Base-by-base conservation (phyloP, 2,329 filamentous ascomycete genomes). In the Fusarium aywerte region DNA sequence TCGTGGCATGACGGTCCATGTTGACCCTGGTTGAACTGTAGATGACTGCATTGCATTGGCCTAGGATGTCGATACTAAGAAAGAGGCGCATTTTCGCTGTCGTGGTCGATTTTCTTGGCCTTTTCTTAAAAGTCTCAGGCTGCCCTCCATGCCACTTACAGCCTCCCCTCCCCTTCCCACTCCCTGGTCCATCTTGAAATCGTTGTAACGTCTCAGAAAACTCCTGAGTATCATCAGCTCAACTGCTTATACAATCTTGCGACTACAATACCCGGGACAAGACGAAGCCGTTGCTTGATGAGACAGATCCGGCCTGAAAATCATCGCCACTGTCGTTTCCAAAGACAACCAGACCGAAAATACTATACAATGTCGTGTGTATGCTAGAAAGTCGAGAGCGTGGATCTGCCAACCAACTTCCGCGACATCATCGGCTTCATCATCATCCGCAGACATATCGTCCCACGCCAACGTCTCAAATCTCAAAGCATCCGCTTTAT, bases 281-380 rank as follows among this genome's bases (percentile, higher is more conserved):
- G 35, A 44, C 65, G 56, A 63, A 67, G 52, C 66, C 66, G 66
- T 25, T 42, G 39, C 47, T 40, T 48, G 60, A 65, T 66, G 71
- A 76, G 72, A 76, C 74, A 76, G 27, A 57, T 40, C 39, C 31
- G 39, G 58, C 57, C 57, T 49, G 60, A 39, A 38, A 51, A 62
- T 39, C 29, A 39, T 57, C 48, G 57, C 52, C 62, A 67, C 58
- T 23, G 39, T 49, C 42, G 23, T 35, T 32, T 27, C 44, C 39
- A 31, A 62, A 33, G 36, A 49, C 31, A 42, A 49, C 39, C 33
- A 63, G 33, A 42, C 25, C 35, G 20, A 57, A 58, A 49, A 44
- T 40, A 53, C 49, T 65, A 71, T 77, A 67, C 66, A 73, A 82
- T 83, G 80, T 78, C 80, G 83, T 79, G 80, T 83, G 81, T 77